Evolutionary conservation across 176 grass and related monocot species (phyloP).

Genomic region (Olyra latifolia): DNA sequence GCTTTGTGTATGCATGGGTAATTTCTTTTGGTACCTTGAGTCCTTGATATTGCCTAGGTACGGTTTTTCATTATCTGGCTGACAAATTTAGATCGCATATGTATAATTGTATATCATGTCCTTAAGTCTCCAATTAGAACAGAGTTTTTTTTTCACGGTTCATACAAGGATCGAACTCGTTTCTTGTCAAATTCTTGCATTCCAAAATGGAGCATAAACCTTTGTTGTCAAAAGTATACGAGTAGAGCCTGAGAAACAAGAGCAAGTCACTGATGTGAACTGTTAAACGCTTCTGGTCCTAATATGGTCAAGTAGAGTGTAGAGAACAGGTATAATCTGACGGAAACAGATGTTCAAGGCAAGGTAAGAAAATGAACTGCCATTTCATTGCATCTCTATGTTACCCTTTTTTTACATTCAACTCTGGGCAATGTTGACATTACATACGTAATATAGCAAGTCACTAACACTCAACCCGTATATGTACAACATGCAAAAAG

Average conservation of each 20-base stretch:
- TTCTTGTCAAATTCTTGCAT: background rate
- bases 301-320: no score
- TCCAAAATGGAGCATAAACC: background rate
- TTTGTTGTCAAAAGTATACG: background rate
- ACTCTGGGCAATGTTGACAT: constrained; percentile 13
- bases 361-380: background rate
- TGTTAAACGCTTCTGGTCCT: background rate
- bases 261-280: background rate
- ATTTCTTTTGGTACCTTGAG: background rate
- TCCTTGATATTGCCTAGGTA: background rate
- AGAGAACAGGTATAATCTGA: background rate
- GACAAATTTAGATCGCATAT: background rate
- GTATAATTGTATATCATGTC: background rate
- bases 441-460: constrained; percentile 19
- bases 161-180: background rate
- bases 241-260: background rate
- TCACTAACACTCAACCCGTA: constrained; percentile 16
- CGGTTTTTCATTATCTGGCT: background rate
- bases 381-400: constrained; percentile 32
- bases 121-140: background rate
- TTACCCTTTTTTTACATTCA: constrained; percentile 35
- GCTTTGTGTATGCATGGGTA: background rate
- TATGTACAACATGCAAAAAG: constrained; percentile 32
- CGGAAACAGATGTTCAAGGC: background rate
- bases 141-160: no score